Evolutionary conservation across 495 filamentous ascomycete genomes (phyloP).

Genomic region (Delitschia confertaspora): DNA sequence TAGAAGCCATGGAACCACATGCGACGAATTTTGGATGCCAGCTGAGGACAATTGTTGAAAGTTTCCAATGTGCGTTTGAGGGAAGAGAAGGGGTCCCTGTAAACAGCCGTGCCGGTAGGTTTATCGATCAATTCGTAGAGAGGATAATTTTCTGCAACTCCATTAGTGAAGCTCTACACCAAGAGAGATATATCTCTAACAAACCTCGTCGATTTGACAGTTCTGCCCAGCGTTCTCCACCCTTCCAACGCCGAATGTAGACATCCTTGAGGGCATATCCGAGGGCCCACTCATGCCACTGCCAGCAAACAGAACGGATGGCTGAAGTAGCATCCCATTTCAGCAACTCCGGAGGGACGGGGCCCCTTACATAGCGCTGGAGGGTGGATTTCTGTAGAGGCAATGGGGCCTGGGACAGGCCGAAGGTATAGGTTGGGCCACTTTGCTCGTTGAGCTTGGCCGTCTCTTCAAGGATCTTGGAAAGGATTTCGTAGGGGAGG

Average conservation of each 20-base stretch:
- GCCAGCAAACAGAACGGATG: conserved; percentile 40
- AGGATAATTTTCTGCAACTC: conserved; percentile 27
- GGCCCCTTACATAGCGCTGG: conserved; percentile 43
- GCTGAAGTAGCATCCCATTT: conserved; percentile 42
- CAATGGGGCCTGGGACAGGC: conserved; percentile 40
- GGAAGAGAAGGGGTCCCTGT: conserved; percentile 44
- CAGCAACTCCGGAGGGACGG: conserved; percentile 40
- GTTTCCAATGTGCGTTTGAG: conserved; percentile 41
- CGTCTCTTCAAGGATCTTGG: conserved; percentile 41
- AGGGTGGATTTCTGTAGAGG: conserved; percentile 36
- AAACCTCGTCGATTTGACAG: conserved; percentile 29
- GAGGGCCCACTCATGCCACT: conserved; percentile 48
- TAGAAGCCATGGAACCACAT: conserved; percentile 51
- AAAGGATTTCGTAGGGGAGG: conserved; percentile 45
- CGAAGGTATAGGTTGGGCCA: conserved; percentile 41
- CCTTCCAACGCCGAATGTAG: conserved; percentile 45
- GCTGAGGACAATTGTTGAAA: conserved; percentile 35
- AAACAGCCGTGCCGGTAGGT: conserved; percentile 40
- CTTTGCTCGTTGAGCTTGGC: conserved; percentile 39
- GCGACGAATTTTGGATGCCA: conserved; percentile 42
- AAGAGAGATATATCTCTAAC: conserved; percentile 23
- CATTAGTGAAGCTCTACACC: background rate
- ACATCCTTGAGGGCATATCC: conserved; percentile 41
- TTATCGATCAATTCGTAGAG: conserved; percentile 36
- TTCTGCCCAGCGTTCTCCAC: conserved; percentile 41